Evolutionary conservation across 2,329 filamentous ascomycete species (phyloP), one percentile per base, ranked within the genome.

Genomic region (Sporothrix curviconia): DNA sequence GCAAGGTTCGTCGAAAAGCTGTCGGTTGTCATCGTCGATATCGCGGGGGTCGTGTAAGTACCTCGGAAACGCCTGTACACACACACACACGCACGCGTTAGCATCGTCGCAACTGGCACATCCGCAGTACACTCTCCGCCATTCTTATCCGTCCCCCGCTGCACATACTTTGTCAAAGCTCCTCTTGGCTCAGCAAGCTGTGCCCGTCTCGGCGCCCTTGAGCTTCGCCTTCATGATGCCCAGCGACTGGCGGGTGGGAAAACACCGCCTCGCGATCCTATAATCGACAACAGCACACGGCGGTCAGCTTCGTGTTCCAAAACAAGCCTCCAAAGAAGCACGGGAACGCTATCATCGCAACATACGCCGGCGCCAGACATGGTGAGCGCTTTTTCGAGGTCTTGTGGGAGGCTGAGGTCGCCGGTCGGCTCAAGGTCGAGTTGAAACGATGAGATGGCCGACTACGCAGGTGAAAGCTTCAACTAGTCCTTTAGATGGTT

Each of bases 191-290:
- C 62, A 99, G 78, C 70, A 99, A 78, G 72, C 89, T 96, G 77
- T 99, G 92, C 94, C 94, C 46, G 84, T 90, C 72, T 92, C 87
- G 57, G 89, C 89, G 61, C 89, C 92, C 79, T 97, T 97, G 70
- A 99, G 85, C 80, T 99, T 99, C 64, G 87, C 85, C 77, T 97
- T 97, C 92, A 99, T 99, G 70, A 95, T 75, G 64, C 91, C 92
- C 75, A 99, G 80, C 72, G 91, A 95, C 79, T 99, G 94, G 69
- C 94, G 90, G 70, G 94, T 99, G 68, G 94, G 90, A 76, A n/a
- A 99, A 99, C 76, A 99, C 92, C 69, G 92, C 82, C 77, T 99
- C 94, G 72, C 94, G 85, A 73, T 92, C 90, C 92, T 96, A 57
- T 4, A 24, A n/a, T 1, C 6, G 2, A 7, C 4, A 15, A 36